A percentile compares a stretch with the other conserved stretches of the same genome.
These are phyloP conservation scores for Nymphaea thermarum DNA, from an alignment of 164 flowering plant genomes.

Conservation along the genomic window DNA sequence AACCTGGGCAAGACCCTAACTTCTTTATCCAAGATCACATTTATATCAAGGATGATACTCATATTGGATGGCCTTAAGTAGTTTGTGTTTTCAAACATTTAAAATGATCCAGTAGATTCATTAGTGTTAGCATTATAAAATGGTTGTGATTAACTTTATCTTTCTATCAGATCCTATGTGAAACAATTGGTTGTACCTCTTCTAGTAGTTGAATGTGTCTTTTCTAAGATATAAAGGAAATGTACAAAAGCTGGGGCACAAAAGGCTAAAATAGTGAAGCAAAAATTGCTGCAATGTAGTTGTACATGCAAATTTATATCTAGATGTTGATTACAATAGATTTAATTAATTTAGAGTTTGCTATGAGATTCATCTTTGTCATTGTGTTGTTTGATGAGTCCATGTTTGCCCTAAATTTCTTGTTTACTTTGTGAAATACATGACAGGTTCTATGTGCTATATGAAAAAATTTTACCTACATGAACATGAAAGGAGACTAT, in stretches of 20 bases:
- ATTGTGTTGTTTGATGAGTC: neutral
- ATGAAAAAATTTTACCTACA: constrained; percentile 73
- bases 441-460: constrained; percentile 92
- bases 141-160: neutral
- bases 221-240: too few species aligned
- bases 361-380: too few species aligned
- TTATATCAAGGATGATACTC: neutral
- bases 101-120: neutral
- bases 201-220: too few species aligned
- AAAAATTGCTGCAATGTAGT: too few species aligned
- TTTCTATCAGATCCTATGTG: neutral
- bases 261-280: too few species aligned
- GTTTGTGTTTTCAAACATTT: neutral
- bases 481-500: constrained; percentile 91
- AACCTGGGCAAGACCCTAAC: constrained; percentile 49
- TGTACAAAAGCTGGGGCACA: too few species aligned
- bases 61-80: neutral
- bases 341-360: too few species aligned
- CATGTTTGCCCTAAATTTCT: neutral
- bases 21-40: neutral
- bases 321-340: too few species aligned
- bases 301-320: too few species aligned
- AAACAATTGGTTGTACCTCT: neutral
- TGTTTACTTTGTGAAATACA: constrained; percentile 3
- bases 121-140: neutral